phyloP scores from a whole-genome alignment of 2,329 filamentous ascomycete species.

The Aciculosporium take region DNA sequence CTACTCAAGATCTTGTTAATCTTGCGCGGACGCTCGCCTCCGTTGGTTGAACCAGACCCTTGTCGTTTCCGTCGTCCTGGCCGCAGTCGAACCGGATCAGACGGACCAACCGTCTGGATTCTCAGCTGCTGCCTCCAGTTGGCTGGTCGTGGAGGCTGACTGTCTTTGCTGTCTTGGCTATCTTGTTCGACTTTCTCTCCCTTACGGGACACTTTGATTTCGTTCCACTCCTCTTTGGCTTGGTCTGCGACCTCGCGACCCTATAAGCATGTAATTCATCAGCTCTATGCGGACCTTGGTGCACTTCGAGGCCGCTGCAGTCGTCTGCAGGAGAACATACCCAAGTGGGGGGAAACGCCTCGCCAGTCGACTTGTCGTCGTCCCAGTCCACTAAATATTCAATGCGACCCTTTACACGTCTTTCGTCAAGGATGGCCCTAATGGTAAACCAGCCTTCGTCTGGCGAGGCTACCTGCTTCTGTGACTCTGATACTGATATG shows the following conservation, averaged over 20 bases:
- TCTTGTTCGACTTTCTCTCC: not conserved
- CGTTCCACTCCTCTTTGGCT: conserved; percentile 21
- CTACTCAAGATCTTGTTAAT: conserved; percentile 10
- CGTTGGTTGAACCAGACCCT: conserved; percentile 6
- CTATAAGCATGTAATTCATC: conserved; percentile 10
- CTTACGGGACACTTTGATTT: conserved; percentile 10
- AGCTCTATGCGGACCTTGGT: conserved; percentile 7
- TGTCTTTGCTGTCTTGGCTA: conserved; percentile 10
- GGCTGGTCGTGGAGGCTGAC: conserved; percentile 15
- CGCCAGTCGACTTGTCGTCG: conserved; percentile 17
- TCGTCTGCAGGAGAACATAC: conserved; percentile 9
- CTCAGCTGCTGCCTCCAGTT: conserved; percentile 13
- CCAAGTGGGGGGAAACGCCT: conserved; percentile 21
- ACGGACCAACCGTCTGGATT: not conserved
- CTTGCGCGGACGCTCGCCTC: conserved; percentile 11
- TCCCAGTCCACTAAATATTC: conserved; percentile 27
- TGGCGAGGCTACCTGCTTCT: conserved; percentile 8
- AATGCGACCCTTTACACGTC: conserved; percentile 11
- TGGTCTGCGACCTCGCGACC: conserved; percentile 17
- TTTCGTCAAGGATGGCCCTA: conserved; percentile 22
- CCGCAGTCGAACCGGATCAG: not conserved
- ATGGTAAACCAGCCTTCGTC: conserved; percentile 21
- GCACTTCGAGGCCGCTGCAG: not conserved
- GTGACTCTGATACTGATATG: conserved; percentile 11
- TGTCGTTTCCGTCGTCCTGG: not conserved